Percentiles rank a stretch among this genome's conserved stretches.
These are phyloP conservation scores for Termitomyces sp. DNA, from an alignment of 768 basidiomycete species.

Conservation along the genomic window DNA sequence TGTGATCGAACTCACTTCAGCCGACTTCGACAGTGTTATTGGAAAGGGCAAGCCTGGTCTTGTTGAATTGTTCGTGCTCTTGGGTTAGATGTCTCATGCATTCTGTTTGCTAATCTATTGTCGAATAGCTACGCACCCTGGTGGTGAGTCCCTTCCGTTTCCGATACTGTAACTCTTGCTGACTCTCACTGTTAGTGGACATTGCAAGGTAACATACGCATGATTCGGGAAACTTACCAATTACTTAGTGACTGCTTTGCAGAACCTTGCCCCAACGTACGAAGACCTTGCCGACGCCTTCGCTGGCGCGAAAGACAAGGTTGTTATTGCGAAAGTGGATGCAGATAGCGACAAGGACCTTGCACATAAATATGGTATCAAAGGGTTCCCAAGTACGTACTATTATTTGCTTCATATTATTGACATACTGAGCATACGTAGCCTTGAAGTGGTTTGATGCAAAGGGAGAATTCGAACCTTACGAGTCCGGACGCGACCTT, in stretches of 20 bases:
- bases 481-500: constrained; percentile 77
- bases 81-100: neutral
- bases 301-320: constrained; percentile 70
- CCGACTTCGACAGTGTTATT: constrained; percentile 71
- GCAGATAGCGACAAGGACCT: constrained; percentile 81
- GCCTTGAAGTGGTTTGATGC: constrained; percentile 90
- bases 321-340: constrained; percentile 88
- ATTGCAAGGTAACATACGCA: constrained; percentile 67
- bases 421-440: constrained; percentile 23
- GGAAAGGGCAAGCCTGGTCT: constrained; percentile 80
- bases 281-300: constrained; percentile 91
- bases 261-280: constrained; percentile 86
- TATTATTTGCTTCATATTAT: neutral
- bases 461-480: constrained; percentile 60
- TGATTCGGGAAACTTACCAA: neutral
- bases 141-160: constrained; percentile 46
- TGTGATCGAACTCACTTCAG: constrained; percentile 72
- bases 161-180: neutral
- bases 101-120: constrained; percentile 2
- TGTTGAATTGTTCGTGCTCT: constrained; percentile 78
- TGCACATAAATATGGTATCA: constrained; percentile 74
- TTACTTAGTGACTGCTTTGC: constrained; percentile 5
- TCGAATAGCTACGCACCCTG: constrained; percentile 73
- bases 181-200: constrained; percentile 47
- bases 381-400: constrained; percentile 80